Evolutionary conservation across 2,329 filamentous ascomycete species (phyloP), one percentile per base, ranked within the genome.

Genomic region (Exserohilum turcica): DNA sequence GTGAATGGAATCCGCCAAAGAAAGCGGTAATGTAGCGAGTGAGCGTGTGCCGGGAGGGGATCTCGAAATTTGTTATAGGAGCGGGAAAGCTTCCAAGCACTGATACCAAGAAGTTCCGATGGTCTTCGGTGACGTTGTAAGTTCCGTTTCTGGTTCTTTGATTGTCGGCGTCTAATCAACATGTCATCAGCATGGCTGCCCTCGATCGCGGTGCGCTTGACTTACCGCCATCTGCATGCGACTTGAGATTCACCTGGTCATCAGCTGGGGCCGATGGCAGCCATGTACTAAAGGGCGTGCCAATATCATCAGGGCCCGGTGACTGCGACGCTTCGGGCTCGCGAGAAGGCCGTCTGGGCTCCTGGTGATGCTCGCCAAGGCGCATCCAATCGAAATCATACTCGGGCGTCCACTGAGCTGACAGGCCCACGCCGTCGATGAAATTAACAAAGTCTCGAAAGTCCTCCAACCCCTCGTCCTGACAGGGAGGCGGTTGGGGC

Each of bases 361-460:
- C 57, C 13, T 64, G 60, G 12, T 58, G 48, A 16, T 60, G 59
- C 9, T 63, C 59, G 24, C 57, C 58, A 19, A 62, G 38, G 16
- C 60, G 63, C 49, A 67, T 51, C 62, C 66, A 68, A 33, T 70
- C 66, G 9, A 68, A 61, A n/a, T 65, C 57, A 46, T 68, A 69
- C 42, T 70, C 65, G 7, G 67, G 67, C 6, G 67, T 68, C 66
- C 67, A 70, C 42, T 68, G 67, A 0, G 67, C 67, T 13, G 65
- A 69, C 12, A 67, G 54, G 3, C 67, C 67, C 9, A 70, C 67
- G n/a, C 67, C 65, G 52, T 70, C 67, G 36, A 70, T 70, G 50
- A 70, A 70, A 40, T 70, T 70, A 16, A 68, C 66, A 33, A 70
- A 70, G 33, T 68, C 67, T 24, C 67, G 64, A 36, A 70, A 70